Conservation (phyloP, 768 basidiomycete species). For the Phaeotremella skinneri region DNA sequence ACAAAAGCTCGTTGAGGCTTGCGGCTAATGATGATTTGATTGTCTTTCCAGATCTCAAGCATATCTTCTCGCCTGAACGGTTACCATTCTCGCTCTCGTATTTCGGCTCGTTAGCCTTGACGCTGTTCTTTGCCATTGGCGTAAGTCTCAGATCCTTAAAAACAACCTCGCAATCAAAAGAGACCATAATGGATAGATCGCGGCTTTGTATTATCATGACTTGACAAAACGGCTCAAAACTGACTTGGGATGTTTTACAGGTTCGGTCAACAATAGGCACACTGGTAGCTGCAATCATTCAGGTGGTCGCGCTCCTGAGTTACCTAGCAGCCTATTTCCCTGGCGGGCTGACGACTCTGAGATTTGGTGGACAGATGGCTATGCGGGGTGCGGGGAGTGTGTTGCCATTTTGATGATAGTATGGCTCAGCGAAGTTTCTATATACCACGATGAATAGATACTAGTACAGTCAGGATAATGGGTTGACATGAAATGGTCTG, state of each 20-base stretch:
- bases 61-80: conserved; percentile 70
- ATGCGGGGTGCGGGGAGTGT: conserved; percentile 79
- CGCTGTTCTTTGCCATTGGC: conserved; percentile 86
- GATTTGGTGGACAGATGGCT: conserved; percentile 54
- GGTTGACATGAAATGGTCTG: too few relatives aligned
- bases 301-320: conserved; percentile 77
- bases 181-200: too few relatives aligned
- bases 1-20: too few relatives aligned
- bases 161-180: too few relatives aligned
- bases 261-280: conserved; percentile 82
- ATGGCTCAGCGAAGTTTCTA: too few relatives aligned
- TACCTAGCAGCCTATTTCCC: conserved; percentile 97
- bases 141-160: conserved; percentile 59
- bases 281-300: conserved; percentile 74
- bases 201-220: too few relatives aligned
- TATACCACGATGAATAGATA: too few relatives aligned
- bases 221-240: too few relatives aligned
- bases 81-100: conserved; percentile 83
- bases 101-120: conserved; percentile 75
- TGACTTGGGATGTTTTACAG: too few relatives aligned
- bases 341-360: conserved; percentile 58
- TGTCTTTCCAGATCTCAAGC: conserved; percentile 62
- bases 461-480: too few relatives aligned
- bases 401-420: conserved; percentile 63
- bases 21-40: conserved; percentile 3